A percentile compares a stretch with the other conserved stretches of the same genome.
Evolutionary conservation across 1,139 yeast genomes (phyloP).

Genomic region (Scheffersomyces stambukii): DNA sequence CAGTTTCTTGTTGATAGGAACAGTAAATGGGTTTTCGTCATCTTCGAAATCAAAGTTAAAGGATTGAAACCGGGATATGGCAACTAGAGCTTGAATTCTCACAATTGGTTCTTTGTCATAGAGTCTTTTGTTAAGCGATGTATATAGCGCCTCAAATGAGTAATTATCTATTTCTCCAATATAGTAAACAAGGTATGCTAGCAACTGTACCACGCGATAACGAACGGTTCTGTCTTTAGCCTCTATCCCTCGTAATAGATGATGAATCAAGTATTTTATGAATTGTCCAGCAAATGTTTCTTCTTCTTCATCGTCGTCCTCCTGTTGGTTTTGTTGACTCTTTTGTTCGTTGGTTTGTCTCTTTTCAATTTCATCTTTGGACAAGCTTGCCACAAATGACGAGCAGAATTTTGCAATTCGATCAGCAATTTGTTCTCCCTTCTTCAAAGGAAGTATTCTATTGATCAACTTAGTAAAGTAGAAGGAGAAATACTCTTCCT

Average conservation of each 20-base stretch:
- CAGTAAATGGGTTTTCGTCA: constrained; percentile 22
- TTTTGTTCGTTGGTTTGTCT: constrained; percentile 16
- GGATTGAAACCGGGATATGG: constrained; percentile 75
- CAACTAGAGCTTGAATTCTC: constrained; percentile 77
- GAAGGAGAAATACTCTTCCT: constrained; percentile 55
- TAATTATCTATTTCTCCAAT: constrained; percentile 77
- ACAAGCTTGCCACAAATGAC: constrained; percentile 53
- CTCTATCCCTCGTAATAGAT: constrained; percentile 69
- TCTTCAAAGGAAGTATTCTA: constrained; percentile 63
- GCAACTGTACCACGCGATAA: constrained; percentile 72
- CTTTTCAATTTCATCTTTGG: constrained; percentile 29
- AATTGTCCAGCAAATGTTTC: constrained; percentile 57
- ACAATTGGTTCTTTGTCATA: constrained; percentile 78
- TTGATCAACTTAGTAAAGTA: constrained; percentile 60
- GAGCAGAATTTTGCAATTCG: constrained; percentile 72
- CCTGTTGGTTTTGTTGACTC: constrained; percentile 16
- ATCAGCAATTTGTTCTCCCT: constrained; percentile 72
- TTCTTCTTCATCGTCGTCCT: constrained; percentile 18
- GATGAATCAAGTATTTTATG: constrained; percentile 59
- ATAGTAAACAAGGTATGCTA: constrained; percentile 69
- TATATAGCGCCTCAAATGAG: constrained; percentile 58
- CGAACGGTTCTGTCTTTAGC: constrained; percentile 77
- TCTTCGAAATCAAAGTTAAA: constrained; percentile 38
- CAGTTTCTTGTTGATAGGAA: constrained; percentile 15
- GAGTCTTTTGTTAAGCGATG: constrained; percentile 59